Evolutionary conservation across 345 rosid genomes (phyloP).

Genomic region (Heritiera fomes): DNA sequence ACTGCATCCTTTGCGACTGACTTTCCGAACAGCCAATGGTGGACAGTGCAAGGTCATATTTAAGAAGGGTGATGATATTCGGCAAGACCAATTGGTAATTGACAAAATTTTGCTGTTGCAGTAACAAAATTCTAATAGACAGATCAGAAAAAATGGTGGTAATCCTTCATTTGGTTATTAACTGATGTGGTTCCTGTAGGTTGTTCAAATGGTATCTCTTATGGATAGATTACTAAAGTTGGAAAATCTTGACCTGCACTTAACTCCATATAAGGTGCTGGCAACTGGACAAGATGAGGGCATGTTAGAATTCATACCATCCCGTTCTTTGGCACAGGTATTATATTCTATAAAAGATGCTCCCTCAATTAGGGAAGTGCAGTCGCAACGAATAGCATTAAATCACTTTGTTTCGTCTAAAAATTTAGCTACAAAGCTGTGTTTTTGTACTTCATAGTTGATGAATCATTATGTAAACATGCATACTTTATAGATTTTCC

Average conservation of each 20-base stretch:
- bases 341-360: slow-evolving; percentile 10
- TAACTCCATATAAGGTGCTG: slow-evolving; percentile 93
- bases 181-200: slow-evolving; percentile 51
- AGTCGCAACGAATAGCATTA: background rate
- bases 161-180: slow-evolving; percentile 16
- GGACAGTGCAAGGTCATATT: slow-evolving; percentile 83
- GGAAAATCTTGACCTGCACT: slow-evolving; percentile 89
- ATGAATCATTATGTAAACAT: background rate
- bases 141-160: background rate
- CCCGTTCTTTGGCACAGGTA: slow-evolving; percentile 93
- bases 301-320: slow-evolving; percentile 97
- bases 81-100: slow-evolving; percentile 96
- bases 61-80: slow-evolving; percentile 97
- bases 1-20: slow-evolving; percentile 81
- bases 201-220: slow-evolving; percentile 97
- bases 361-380: slow-evolving; percentile 15
- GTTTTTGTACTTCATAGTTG: background rate
- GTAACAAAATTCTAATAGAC: slow-evolving; percentile 12
- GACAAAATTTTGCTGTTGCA: slow-evolving; percentile 17
- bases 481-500: background rate
- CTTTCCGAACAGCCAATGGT: slow-evolving; percentile 77
- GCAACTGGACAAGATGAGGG: slow-evolving; percentile 99
- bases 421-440: slow-evolving; percentile 1
- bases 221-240: slow-evolving; percentile 97
- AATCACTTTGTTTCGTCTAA: background rate